Conservation (phyloP, 805 yeast genomes). For the Wickerhamiella sorbophila region DNA sequence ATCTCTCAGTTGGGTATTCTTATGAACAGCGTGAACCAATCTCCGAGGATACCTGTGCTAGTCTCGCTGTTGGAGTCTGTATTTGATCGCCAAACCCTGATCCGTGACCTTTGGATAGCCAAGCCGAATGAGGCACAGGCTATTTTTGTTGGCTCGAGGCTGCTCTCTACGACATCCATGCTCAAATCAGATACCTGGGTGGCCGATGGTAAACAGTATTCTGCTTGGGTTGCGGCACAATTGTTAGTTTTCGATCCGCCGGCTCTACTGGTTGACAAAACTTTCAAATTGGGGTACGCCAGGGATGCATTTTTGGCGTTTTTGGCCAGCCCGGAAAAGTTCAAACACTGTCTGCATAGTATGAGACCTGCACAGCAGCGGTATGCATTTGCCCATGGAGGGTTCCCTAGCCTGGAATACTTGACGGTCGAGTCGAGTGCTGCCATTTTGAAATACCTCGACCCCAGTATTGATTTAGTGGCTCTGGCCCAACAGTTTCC, state of each 20-base stretch:
- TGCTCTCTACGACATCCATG: background rate
- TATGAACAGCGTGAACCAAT: background rate
- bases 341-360: background rate
- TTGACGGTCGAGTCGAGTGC: constrained; percentile 9
- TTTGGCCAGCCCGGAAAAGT: constrained; percentile 5
- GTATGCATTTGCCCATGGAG: constrained; percentile 10
- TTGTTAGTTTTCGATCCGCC: constrained; percentile 6
- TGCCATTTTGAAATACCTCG: constrained; percentile 10
- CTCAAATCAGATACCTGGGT: constrained; percentile 9
- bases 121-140: background rate
- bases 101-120: background rate
- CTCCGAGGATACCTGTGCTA: background rate
- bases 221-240: constrained; percentile 16
- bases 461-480: constrained; percentile 5
- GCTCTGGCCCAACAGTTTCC: constrained; percentile 2
- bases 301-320: constrained; percentile 4
- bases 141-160: background rate
- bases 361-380: constrained; percentile 12
- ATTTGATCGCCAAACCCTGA: background rate
- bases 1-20: background rate
- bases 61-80: background rate
- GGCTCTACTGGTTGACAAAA: constrained; percentile 12
- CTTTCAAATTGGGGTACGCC: constrained; percentile 18
- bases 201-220: constrained; percentile 11
- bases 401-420: constrained; percentile 4